Percentiles rank a stretch among this genome's conserved stretches.
Conservation (phyloP, 2,329 filamentous ascomycete species). For the Xylariales sp. region DNA sequence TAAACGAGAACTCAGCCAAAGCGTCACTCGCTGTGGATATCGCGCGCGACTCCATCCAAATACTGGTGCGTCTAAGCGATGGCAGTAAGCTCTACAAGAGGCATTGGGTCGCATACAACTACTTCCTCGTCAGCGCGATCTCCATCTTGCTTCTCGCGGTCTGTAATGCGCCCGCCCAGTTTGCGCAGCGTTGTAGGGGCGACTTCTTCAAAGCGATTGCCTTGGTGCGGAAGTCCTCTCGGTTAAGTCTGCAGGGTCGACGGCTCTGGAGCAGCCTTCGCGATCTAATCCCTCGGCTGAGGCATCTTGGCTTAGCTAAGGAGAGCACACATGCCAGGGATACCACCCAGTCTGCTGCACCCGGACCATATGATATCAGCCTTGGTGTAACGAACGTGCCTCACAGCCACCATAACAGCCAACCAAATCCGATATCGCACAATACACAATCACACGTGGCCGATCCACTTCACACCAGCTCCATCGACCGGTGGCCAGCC, state of each 20-base stretch:
- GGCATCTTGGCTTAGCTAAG: constrained; percentile 1
- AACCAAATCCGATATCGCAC: neutral
- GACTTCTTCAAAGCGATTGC: constrained; percentile 2
- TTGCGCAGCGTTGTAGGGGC: neutral
- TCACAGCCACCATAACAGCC: neutral
- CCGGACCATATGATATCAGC: too few relatives aligned
- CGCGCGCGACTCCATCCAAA: constrained; percentile 2
- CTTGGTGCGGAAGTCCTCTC: constrained; percentile 3
- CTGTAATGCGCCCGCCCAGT: constrained; percentile 2
- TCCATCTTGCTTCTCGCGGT: constrained; percentile 4
- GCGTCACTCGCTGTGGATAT: constrained; percentile 1
- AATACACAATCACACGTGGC: neutral
- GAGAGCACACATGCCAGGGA: neutral
- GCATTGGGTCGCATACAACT: constrained; percentile 4
- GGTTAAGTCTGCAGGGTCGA: neutral
- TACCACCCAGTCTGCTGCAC: neutral
- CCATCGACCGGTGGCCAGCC: too few relatives aligned
- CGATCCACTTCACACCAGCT: neutral
- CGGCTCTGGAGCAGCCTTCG: constrained; percentile 5
- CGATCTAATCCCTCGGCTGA: constrained; percentile 1
- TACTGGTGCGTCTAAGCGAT: neutral
- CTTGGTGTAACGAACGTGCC: too few relatives aligned
- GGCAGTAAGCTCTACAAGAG: constrained; percentile 3
- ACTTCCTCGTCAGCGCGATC: constrained; percentile 3
- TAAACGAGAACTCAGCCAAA: neutral